These are phyloP conservation scores for Medicago ruthenica DNA, from an alignment of 306 rosid genomes.

Conservation along the genomic window DNA sequence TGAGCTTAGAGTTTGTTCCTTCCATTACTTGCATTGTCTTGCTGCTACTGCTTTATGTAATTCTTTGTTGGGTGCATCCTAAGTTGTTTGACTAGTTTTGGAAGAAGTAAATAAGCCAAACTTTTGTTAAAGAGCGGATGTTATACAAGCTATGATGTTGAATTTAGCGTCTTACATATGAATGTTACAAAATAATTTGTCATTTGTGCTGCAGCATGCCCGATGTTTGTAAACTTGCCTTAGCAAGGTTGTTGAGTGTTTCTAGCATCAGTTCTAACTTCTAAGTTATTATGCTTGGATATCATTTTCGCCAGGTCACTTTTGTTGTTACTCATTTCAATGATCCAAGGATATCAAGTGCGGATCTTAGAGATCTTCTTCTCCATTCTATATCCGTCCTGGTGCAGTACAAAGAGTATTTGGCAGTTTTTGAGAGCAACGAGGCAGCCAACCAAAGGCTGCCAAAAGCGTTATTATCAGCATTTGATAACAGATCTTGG, in stretches of 20 bases:
- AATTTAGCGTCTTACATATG: constrained; percentile 16
- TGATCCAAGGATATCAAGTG: constrained; percentile 93
- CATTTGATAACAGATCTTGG: constrained; percentile 98
- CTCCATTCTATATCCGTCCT: constrained; percentile 93
- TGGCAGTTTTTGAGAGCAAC: constrained; percentile 85
- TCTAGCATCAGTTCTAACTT: constrained; percentile 37
- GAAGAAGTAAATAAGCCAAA: neutral
- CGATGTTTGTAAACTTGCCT: constrained; percentile 27
- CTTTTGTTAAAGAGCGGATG: neutral
- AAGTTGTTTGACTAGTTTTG: neutral
- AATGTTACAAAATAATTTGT: constrained; percentile 5
- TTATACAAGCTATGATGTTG: constrained; percentile 5
- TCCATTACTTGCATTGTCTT: constrained; percentile 9
- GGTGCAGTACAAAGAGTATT: constrained; percentile 88
- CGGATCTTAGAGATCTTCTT: constrained; percentile 93
- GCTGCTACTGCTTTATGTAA: constrained; percentile 21
- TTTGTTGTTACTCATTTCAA: constrained; percentile 94
- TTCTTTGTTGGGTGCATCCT: neutral
- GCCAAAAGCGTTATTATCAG: constrained; percentile 85
- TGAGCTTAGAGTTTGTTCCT: neutral
- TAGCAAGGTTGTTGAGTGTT: constrained; percentile 22
- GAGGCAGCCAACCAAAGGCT: constrained; percentile 79
- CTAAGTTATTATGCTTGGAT: constrained; percentile 32
- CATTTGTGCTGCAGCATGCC: neutral
- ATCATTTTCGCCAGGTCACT: constrained; percentile 71